Conservation (phyloP, 1,284 basidiomycete species). For the Pyrrhoderma noxium region DNA sequence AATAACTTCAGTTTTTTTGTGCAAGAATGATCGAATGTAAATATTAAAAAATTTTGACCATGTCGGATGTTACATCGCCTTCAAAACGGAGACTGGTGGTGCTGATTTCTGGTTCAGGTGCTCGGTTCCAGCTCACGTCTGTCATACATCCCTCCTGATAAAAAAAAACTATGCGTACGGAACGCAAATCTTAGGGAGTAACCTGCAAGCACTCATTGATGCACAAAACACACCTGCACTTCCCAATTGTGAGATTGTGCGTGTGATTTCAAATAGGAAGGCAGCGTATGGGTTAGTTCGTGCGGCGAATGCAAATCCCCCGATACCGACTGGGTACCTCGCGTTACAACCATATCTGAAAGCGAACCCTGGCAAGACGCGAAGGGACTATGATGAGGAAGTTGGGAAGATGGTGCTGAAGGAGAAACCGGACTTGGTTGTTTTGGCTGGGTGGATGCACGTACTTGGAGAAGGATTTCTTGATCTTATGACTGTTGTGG, state of each 20-base stretch:
- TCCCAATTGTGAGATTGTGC: slow-evolving; percentile 64
- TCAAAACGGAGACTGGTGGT: slow-evolving; percentile 11
- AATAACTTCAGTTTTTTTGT: too few species aligned
- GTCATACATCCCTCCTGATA: too few species aligned
- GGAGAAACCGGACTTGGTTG: slow-evolving; percentile 74
- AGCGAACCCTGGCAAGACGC: slow-evolving; percentile 62
- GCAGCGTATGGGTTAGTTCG: slow-evolving; percentile 85
- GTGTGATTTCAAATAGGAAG: slow-evolving; percentile 91
- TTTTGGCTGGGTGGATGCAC: slow-evolving; percentile 98
- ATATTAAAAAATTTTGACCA: neutral
- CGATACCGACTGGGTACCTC: slow-evolving; percentile 80
- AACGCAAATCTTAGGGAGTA: slow-evolving; percentile 57
- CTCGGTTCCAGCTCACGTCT: too few species aligned
- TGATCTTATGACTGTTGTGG: slow-evolving; percentile 24
- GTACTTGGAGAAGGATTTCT: slow-evolving; percentile 56
- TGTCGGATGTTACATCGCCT: neutral
- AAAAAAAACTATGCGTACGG: neutral
- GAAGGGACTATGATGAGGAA: slow-evolving; percentile 83
- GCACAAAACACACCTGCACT: slow-evolving; percentile 62
- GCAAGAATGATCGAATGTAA: too few species aligned
- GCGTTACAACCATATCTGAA: slow-evolving; percentile 84
- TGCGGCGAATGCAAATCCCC: slow-evolving; percentile 59
- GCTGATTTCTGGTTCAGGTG: slow-evolving; percentile 15
- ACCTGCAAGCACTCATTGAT: slow-evolving; percentile 94
- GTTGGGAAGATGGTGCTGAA: slow-evolving; percentile 68